Base-by-base conservation (phyloP, 2,329 filamentous ascomycete genomes). In the Tolypocladium ophioglossoides region DNA sequence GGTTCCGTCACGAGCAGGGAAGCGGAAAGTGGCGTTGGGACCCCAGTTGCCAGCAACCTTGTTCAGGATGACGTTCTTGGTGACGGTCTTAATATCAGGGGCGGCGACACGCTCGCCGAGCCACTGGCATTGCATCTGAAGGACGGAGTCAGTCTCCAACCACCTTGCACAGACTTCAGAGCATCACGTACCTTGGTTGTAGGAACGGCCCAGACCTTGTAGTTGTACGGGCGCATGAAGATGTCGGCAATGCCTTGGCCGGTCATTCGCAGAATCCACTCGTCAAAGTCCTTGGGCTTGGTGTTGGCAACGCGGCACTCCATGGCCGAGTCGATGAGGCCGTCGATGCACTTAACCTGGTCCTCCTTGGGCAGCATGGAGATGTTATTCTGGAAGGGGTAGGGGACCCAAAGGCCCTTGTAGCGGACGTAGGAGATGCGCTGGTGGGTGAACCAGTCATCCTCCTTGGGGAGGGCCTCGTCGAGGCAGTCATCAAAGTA, bases 341-440 rank as follows among this genome's bases (percentile, higher is more conserved):
- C 92, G 63, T 97, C 90, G 66, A 99, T 86, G 72, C 89, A 95
- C 69, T 82, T 86, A 62, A 96, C 91, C 77, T 99, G 91, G 67
- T 99, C 94, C 62, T 96, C 90, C 80, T 96, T 95, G 72, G 90
- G 88, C 68, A 99, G 77, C 85, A 96, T 92, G 66, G 94, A 95
- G 70, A 99, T 92, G 80, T 99, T 99, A 84, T 97, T 99, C 79
- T 99, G 94, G 86, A 99, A 96, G 60, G 94, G 94, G 77, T 99
- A 99, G 53, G 94, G 92, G 55, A 99, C 94, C 94, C 94, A 99
- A 68, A 90, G 81, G 62, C 82, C 80, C 84, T 95, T 92, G 86
- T 91, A 96, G 70, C 94, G 91, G 64, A 99, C 92, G 72, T 99
- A 99, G 59, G 94, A 99, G 75, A 99, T 94, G 70, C 94, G 91